Percentiles rank a stretch among this genome's conserved stretches.
These are phyloP conservation scores for Plenodomus lindquistii DNA, from an alignment of 2,329 filamentous ascomycete genomes.

Conservation along the genomic window DNA sequence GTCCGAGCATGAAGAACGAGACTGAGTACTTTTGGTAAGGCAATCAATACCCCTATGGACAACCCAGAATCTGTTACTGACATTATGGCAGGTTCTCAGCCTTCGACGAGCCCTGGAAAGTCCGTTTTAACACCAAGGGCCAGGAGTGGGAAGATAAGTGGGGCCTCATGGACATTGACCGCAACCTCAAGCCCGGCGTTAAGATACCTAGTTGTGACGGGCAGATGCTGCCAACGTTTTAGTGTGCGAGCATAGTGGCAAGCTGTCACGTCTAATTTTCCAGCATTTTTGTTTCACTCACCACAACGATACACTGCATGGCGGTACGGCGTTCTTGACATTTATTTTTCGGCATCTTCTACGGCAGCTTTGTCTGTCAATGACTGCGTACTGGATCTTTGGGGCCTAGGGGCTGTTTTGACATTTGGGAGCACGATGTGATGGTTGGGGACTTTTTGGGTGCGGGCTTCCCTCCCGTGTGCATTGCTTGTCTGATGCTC, in stretches of 20 bases:
- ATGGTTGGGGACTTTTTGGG: no score
- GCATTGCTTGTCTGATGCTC: no score
- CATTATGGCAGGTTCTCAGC: conserved; percentile 71
- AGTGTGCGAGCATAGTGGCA: conserved; percentile 4
- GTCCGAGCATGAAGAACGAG: conserved; percentile 74
- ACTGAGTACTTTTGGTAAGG: conserved; percentile 91
- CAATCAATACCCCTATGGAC: neutral
- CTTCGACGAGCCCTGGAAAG: conserved; percentile 97
- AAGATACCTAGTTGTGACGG: conserved; percentile 87
- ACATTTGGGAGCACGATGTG: no score
- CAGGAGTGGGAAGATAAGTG: conserved; percentile 93
- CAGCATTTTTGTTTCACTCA: conserved; percentile 2
- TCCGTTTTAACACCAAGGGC: conserved; percentile 65
- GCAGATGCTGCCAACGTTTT: conserved; percentile 52
- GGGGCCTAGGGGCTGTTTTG: no score
- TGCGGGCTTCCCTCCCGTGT: no score
- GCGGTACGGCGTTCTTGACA: conserved; percentile 29
- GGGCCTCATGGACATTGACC: conserved; percentile 85
- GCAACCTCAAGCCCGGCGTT: conserved; percentile 81
- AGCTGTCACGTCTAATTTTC: conserved; percentile 5
- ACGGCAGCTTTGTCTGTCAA: neutral
- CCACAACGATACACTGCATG: conserved; percentile 20
- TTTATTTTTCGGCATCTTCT: conserved; percentile 20
- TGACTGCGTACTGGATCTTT: no score
- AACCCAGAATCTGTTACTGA: conserved; percentile 5